A percentile compares a stretch with the other conserved stretches of the same genome.
Evolutionary conservation across 306 rosid species (phyloP).

Genomic region (Quercus robur): DNA sequence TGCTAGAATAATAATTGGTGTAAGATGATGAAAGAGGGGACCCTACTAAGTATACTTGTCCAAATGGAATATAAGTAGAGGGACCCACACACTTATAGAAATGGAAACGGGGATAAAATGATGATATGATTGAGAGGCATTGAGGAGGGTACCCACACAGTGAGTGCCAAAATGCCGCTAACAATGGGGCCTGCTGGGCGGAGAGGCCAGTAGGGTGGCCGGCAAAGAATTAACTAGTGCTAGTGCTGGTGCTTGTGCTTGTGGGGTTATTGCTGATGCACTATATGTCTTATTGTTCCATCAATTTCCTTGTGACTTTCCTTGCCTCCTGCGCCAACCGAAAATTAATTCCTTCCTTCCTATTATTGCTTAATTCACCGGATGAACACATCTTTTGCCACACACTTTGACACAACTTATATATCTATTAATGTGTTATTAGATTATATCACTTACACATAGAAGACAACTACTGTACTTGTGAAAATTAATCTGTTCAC

Average conservation of each 20-base stretch:
- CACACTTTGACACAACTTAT: too few relatives aligned
- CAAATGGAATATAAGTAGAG: not conserved
- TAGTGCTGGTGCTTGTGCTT: not conserved
- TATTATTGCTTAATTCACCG: too few relatives aligned
- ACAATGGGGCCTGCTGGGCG: slow-evolving; percentile 15
- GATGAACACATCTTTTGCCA: too few relatives aligned
- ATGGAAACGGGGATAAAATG: not conserved
- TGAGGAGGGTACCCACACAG: not conserved
- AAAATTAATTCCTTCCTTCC: too few relatives aligned
- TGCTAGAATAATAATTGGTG: not conserved
- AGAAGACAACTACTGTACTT: too few relatives aligned
- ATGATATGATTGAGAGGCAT: too few relatives aligned
- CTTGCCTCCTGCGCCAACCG: not conserved
- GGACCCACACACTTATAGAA: not conserved
- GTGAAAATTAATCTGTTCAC: too few relatives aligned
- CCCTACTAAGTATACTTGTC: not conserved
- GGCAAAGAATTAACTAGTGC: slow-evolving; percentile 12
- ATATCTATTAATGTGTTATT: too few relatives aligned
- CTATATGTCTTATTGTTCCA: not conserved
- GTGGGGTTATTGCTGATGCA: not conserved
- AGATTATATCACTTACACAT: too few relatives aligned
- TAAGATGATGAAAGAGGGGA: not conserved
- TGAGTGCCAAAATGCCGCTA: slow-evolving; percentile 1
- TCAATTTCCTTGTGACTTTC: not conserved
- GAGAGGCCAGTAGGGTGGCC: not conserved